phyloP scores from a whole-genome alignment of 164 flowering plant genomes.

The Vitis cinerea region DNA sequence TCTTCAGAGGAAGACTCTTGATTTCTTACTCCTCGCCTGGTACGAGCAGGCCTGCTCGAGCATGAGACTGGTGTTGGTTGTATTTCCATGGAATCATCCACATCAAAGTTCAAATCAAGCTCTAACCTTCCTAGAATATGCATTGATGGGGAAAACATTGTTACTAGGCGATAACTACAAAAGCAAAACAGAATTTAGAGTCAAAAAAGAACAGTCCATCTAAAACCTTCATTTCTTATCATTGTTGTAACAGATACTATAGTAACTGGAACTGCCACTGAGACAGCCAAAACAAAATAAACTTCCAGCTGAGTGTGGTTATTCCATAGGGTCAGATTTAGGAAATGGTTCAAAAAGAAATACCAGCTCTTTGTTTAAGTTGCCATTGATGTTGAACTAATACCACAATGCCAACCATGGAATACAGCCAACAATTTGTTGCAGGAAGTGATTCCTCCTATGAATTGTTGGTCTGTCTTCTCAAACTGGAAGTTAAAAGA shows the following conservation, averaged over 20 bases:
- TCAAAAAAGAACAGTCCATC: too few species aligned
- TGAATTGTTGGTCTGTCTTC: too few species aligned
- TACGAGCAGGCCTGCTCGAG: constrained; percentile 41
- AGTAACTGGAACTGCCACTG: too few species aligned
- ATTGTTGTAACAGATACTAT: too few species aligned
- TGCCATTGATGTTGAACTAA: not conserved
- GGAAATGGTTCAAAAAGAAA: not conserved
- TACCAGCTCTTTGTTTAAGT: not conserved
- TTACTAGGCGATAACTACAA: not conserved
- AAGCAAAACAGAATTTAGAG: too few species aligned
- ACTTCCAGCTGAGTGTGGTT: too few species aligned
- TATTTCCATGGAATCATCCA: constrained; percentile 20
- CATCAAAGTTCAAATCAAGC: constrained; percentile 43
- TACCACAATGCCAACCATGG: not conserved
- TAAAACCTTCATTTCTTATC: too few species aligned
- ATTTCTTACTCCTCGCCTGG: constrained; percentile 50
- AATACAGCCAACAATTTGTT: too few species aligned
- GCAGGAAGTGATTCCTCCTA: too few species aligned
- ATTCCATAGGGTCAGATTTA: too few species aligned
- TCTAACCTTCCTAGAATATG: constrained; percentile 50
- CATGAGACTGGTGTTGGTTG: constrained; percentile 66
- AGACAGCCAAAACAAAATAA: too few species aligned
- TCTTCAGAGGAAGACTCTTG: constrained; percentile 58
- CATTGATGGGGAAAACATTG: not conserved
- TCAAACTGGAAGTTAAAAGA: too few species aligned